phyloP scores from a whole-genome alignment of 78 protist species.

The Planoprotostelium fungivorum region DNA sequence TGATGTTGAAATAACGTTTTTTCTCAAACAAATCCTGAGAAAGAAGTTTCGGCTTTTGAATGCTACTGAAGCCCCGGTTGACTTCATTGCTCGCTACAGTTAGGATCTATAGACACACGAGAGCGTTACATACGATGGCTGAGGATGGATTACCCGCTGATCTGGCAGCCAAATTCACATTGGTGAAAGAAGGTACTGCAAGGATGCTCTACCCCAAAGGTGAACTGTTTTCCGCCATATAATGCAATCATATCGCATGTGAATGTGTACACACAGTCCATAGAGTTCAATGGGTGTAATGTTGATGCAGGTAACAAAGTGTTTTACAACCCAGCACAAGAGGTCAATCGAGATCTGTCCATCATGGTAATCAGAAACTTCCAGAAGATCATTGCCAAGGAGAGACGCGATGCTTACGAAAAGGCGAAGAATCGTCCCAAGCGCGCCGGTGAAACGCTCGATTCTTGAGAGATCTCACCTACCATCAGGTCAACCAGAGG shows the following conservation, averaged over 20 bases:
- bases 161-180: background rate
- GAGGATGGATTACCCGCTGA: background rate
- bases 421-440: background rate
- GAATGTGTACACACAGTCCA: no score
- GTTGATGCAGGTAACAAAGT: conserved; percentile 58
- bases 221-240: no score
- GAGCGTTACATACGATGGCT: background rate
- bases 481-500: background rate
- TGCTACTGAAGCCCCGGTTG: background rate
- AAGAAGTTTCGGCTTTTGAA: background rate
- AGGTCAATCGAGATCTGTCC: conserved; percentile 94
- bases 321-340: conserved; percentile 95
- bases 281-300: no score
- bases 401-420: conserved; percentile 12
- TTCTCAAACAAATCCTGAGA: background rate
- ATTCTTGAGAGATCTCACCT: no score
- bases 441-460: no score
- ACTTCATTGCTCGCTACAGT: background rate
- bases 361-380: conserved; percentile 41
- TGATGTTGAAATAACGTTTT: background rate
- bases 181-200: background rate
- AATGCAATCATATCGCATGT: no score
- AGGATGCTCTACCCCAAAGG: background rate
- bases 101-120: background rate
- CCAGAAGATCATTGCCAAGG: conserved; percentile 5